Evolutionary conservation across 345 rosid species (phyloP).

Genomic region (Gossypium turneri): DNA sequence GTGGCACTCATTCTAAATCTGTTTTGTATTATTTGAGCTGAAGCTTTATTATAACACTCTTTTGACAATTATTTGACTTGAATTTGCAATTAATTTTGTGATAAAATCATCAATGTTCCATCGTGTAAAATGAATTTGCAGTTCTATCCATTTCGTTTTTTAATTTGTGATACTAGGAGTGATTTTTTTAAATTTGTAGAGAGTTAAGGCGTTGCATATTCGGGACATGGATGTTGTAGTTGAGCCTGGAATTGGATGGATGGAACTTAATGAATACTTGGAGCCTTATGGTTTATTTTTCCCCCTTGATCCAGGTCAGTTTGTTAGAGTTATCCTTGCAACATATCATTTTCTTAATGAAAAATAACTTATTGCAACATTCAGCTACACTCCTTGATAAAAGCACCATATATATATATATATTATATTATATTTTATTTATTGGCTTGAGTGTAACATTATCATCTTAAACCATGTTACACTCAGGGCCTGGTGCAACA

Average conservation of each 20-base stretch:
- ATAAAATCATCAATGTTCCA: background rate
- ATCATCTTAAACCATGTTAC: slow-evolving; percentile 18
- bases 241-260: slow-evolving; percentile 97
- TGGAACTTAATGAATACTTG: slow-evolving; percentile 86
- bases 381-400: slow-evolving; percentile 3
- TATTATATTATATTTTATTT: slow-evolving; percentile 10
- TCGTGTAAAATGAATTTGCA: background rate
- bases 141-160: background rate
- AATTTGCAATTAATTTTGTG: background rate
- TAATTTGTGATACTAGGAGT: background rate
- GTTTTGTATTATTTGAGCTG: background rate
- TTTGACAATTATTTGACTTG: background rate
- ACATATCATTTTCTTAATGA: background rate
- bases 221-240: slow-evolving; percentile 96
- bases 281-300: slow-evolving; percentile 84
- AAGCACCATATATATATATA: background rate
- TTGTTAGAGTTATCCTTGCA: background rate
- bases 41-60: background rate
- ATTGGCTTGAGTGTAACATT: slow-evolving; percentile 2
- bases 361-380: background rate
- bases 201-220: slow-evolving; percentile 75
- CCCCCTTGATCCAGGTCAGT: slow-evolving; percentile 92
- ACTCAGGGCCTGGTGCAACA: slow-evolving; percentile 89
- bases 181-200: slow-evolving; percentile 29
- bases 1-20: background rate